phyloP scores from a whole-genome alignment of 2,329 filamentous ascomycete genomes.

The Claviceps arundinis region DNA sequence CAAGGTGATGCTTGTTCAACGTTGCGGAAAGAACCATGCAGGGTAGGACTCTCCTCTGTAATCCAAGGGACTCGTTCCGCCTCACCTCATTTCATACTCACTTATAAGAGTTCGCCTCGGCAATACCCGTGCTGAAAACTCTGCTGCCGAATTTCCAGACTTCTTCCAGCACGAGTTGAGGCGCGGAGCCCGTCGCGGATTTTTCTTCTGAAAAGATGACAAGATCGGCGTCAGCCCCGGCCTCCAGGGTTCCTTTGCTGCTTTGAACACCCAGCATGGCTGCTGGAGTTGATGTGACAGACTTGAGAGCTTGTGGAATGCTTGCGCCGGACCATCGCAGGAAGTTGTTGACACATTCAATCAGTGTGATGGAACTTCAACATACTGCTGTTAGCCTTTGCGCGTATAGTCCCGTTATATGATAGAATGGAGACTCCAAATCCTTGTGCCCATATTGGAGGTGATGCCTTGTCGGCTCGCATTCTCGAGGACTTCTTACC shows the following conservation, averaged over 20 bases:
- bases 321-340: slow-evolving; percentile 57
- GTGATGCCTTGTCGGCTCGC: background rate
- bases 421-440: background rate
- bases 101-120: background rate
- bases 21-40: background rate
- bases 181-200: slow-evolving; percentile 21
- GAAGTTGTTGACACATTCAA: slow-evolving; percentile 76
- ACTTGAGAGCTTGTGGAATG: slow-evolving; percentile 54
- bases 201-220: slow-evolving; percentile 49
- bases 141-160: slow-evolving; percentile 66
- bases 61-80: too few species aligned
- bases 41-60: background rate
- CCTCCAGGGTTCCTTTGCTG: slow-evolving; percentile 51
- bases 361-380: slow-evolving; percentile 52
- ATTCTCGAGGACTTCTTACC: slow-evolving; percentile 27
- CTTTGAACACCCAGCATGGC: slow-evolving; percentile 57
- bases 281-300: slow-evolving; percentile 66
- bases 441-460: background rate
- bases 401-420: background rate
- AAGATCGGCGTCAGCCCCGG: slow-evolving; percentile 55
- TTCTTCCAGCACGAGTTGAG: slow-evolving; percentile 52
- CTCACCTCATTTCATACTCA: background rate
- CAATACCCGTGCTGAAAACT: slow-evolving; percentile 22
- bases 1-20: background rate
- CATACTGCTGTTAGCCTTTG: slow-evolving; percentile 4